phyloP scores from a whole-genome alignment of 179 eudicot genomes.

The Silene coronaria region DNA sequence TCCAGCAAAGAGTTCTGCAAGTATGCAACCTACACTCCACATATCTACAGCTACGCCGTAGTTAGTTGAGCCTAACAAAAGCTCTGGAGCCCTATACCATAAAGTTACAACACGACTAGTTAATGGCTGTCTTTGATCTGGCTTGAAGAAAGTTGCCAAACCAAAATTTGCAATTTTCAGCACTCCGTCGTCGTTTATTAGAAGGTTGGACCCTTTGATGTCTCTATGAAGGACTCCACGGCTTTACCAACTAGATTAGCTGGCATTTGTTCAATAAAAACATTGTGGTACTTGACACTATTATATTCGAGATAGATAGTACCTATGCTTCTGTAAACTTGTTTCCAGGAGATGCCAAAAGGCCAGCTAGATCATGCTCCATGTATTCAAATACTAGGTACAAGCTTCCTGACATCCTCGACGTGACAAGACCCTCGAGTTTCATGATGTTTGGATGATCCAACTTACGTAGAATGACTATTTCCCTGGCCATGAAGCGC shows the following conservation, averaged over 20 bases:
- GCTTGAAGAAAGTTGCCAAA: slow-evolving; percentile 41
- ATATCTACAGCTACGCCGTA: slow-evolving; percentile 51
- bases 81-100: slow-evolving; percentile 58
- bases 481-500: slow-evolving; percentile 55
- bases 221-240: slow-evolving; percentile 53
- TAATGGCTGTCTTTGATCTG: slow-evolving; percentile 35
- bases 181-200: slow-evolving; percentile 42
- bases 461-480: slow-evolving; percentile 38
- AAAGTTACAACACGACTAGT: slow-evolving; percentile 56
- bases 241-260: slow-evolving; percentile 3
- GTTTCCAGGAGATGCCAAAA: slow-evolving; percentile 33
- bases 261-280: neutral
- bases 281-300: neutral
- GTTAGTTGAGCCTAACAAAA: slow-evolving; percentile 46
- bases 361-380: slow-evolving; percentile 63
- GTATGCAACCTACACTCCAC: slow-evolving; percentile 58
- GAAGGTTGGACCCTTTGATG: slow-evolving; percentile 50
- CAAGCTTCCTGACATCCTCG: slow-evolving; percentile 45
- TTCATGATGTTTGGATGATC: slow-evolving; percentile 58
- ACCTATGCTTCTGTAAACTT: slow-evolving; percentile 56
- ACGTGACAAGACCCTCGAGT: slow-evolving; percentile 46
- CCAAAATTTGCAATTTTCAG: slow-evolving; percentile 56
- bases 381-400: slow-evolving; percentile 54
- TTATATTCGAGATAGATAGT: slow-evolving; percentile 2
- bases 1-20: slow-evolving; percentile 51